Conservation (phyloP, 768 basidiomycete species). For the Boletellus emodensis region DNA sequence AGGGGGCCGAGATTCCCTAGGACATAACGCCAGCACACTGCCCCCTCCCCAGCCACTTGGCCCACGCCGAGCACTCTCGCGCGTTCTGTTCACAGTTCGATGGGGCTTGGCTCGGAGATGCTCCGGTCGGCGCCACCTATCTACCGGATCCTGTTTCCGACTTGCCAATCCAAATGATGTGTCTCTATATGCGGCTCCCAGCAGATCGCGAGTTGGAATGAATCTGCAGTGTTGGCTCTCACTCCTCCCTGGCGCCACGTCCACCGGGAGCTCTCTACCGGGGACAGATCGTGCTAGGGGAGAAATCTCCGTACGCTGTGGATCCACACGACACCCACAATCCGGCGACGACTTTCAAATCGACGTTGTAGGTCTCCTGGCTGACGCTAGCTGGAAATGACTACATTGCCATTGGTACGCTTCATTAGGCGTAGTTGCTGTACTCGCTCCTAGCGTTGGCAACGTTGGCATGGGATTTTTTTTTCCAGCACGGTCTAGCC, state of each 20-base stretch:
- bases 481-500: constrained; percentile 22
- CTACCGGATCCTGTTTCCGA: too few species aligned
- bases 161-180: too few species aligned
- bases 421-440: not conserved
- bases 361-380: constrained; percentile 10
- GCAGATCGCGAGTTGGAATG: too few species aligned
- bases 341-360: constrained; percentile 16
- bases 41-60: not conserved
- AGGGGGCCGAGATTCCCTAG: not conserved
- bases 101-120: constrained; percentile 4
- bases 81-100: not conserved
- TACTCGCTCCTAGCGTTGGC: constrained; percentile 5
- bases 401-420: constrained; percentile 7
- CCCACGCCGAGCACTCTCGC: too few species aligned
- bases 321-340: not conserved
- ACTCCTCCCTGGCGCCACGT: too few species aligned
- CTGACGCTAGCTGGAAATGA: constrained; percentile 18
- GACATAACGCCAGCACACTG: not conserved
- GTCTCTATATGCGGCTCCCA: too few species aligned
- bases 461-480: constrained; percentile 26
- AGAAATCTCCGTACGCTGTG: too few species aligned
- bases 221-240: too few species aligned
- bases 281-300: constrained; percentile 34
- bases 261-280: too few species aligned
- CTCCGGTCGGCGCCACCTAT: not conserved